phyloP scores from a whole-genome alignment of 2,329 filamentous ascomycete genomes.

The Cucurbitaria berberidis region DNA sequence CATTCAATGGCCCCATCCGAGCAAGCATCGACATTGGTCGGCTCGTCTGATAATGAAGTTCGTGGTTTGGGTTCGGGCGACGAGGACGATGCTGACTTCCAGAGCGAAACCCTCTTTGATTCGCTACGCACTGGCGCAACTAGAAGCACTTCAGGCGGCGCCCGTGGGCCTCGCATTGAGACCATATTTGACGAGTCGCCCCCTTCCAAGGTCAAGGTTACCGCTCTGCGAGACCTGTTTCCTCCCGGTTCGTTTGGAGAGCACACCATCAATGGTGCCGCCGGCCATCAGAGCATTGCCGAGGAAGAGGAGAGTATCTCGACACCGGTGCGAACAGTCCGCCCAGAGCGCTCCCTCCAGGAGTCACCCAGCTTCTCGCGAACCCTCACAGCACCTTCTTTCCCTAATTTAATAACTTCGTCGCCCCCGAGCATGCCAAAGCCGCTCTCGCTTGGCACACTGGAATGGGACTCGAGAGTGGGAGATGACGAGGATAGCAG shows the following conservation, averaged over 20 bases:
- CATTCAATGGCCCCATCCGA: conserved; percentile 65
- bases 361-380: conserved; percentile 45
- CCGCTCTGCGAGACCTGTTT: conserved; percentile 57
- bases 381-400: conserved; percentile 42
- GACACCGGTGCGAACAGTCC: conserved; percentile 55
- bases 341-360: conserved; percentile 45
- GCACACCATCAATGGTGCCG: conserved; percentile 38
- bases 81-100: conserved; percentile 79
- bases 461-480: conserved; percentile 49
- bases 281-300: conserved; percentile 53
- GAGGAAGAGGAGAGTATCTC: conserved; percentile 58
- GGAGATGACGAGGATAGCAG: conserved; percentile 49
- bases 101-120: conserved; percentile 78
- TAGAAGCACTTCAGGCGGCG: conserved; percentile 65
- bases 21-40: conserved; percentile 68
- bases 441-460: conserved; percentile 48
- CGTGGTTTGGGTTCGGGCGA: conserved; percentile 71
- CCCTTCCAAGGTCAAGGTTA: conserved; percentile 51
- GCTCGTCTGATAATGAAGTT: conserved; percentile 69
- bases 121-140: conserved; percentile 75
- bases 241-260: conserved; percentile 54
- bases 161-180: conserved; percentile 74
- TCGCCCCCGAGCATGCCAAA: conserved; percentile 55
- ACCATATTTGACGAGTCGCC: conserved; percentile 84
- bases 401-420: conserved; percentile 50